A percentile compares a stretch with the other conserved stretches of the same genome.
These are phyloP conservation scores for Zygoascus bituminiphila DNA, from an alignment of 805 yeast genomes.

Conservation along the genomic window DNA sequence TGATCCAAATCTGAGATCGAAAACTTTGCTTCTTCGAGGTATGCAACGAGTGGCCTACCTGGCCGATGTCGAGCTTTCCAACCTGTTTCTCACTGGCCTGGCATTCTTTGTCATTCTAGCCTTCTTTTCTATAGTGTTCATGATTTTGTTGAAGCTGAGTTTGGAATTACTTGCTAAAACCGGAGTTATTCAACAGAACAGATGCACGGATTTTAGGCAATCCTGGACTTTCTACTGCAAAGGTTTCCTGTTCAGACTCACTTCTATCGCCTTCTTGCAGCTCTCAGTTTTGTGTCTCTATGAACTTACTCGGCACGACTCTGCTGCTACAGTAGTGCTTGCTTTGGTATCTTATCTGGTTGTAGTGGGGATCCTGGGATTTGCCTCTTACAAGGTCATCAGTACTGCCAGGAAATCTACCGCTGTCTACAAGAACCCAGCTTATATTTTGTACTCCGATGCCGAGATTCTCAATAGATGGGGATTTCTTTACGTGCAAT, in stretches of 20 bases:
- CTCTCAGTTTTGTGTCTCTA: constrained; percentile 72
- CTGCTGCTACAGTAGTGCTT: constrained; percentile 72
- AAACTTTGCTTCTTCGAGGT: constrained; percentile 79
- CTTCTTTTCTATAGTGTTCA: constrained; percentile 44
- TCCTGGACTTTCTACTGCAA: constrained; percentile 82
- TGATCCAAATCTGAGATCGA: constrained; percentile 47
- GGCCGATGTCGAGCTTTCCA: constrained; percentile 80
- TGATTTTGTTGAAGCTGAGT: constrained; percentile 59
- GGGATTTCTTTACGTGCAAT: constrained; percentile 90
- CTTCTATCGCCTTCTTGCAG: constrained; percentile 83
- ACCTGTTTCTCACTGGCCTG: constrained; percentile 77
- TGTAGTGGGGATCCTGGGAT: constrained; percentile 49
- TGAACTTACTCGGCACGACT: constrained; percentile 80
- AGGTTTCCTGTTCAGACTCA: constrained; percentile 79
- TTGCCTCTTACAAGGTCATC: constrained; percentile 69
- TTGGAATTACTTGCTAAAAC: constrained; percentile 56
- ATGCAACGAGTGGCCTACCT: constrained; percentile 83
- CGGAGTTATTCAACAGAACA: constrained; percentile 49
- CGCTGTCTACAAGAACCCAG: constrained; percentile 77
- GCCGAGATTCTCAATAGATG: constrained; percentile 69
- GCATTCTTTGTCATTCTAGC: constrained; percentile 72
- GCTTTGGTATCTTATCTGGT: constrained; percentile 64
- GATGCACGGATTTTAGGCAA: constrained; percentile 66
- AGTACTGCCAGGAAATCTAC: constrained; percentile 66
- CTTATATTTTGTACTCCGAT: constrained; percentile 84